Evolutionary conservation across 73 alveolate species (phyloP).

Genomic region (Blepharisma japonicum): DNA sequence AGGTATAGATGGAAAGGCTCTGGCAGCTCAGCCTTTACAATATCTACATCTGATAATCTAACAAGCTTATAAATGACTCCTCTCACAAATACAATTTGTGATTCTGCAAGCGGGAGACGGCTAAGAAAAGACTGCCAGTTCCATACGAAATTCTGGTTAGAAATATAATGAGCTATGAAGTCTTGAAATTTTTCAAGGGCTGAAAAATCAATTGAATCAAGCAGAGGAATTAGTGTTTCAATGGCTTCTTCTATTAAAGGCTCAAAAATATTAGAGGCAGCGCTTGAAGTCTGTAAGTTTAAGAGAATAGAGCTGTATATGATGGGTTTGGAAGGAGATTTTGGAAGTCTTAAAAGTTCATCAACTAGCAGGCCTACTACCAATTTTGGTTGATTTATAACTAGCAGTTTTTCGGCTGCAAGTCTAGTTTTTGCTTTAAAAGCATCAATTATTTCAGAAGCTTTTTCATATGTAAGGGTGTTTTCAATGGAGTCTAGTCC

Average conservation of each 20-base stretch:
- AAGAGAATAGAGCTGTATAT: neutral
- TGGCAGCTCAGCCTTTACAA: conserved; percentile 10
- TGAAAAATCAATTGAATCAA: neutral
- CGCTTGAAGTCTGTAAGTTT: neutral
- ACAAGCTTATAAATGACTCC: neutral
- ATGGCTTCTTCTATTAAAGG: neutral
- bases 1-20: neutral
- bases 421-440: too few species aligned
- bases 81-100: neutral
- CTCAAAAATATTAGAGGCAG: conserved; percentile 3
- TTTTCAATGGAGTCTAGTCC: too few species aligned
- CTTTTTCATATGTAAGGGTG: too few species aligned
- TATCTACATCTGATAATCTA: neutral
- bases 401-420: too few species aligned
- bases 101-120: neutral
- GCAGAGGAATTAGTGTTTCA: neutral
- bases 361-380: neutral
- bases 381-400: too few species aligned
- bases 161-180: conserved; percentile 17
- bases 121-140: conserved; percentile 9
- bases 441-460: too few species aligned
- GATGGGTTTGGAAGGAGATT: neutral
- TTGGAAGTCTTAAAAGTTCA: neutral
- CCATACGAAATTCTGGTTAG: conserved; percentile 3
- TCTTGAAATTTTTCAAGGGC: conserved; percentile 5